Percentiles rank a stretch among this genome's conserved stretches.
phyloP scores from a whole-genome alignment of 208 protist genomes.

The Acanthamoeba lenticulata region DNA sequence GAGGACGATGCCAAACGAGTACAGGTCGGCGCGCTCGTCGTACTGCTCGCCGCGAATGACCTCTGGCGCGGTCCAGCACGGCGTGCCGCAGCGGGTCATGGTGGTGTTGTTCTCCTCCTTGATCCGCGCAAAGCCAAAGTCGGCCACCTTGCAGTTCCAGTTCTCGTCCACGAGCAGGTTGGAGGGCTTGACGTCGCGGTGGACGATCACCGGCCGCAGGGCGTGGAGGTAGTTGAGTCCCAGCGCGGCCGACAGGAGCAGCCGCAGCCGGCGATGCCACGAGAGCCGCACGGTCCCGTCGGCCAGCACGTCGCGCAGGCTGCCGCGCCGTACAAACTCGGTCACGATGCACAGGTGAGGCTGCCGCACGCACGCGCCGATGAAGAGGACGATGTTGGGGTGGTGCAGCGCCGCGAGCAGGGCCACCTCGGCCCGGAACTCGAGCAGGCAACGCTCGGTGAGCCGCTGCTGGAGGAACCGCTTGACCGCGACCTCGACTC shows the following conservation, averaged over 20 bases:
- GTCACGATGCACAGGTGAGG: not conserved
- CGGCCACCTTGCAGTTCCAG: not conserved
- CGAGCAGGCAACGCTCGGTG: not conserved
- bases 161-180: conserved; percentile 7
- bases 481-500: not conserved
- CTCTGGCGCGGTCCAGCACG: conserved; percentile 7
- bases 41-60: conserved; percentile 3
- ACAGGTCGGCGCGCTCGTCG: not conserved
- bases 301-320: not conserved
- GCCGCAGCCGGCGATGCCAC: not conserved
- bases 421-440: not conserved
- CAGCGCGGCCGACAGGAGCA: not conserved
- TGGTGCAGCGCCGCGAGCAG: not conserved
- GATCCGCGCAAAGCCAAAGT: conserved; percentile 2
- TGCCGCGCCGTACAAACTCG: not conserved
- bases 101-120: not conserved
- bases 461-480: not conserved
- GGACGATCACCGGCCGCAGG: not conserved
- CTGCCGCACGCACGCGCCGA: not conserved
- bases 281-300: not conserved
- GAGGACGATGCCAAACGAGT: not conserved
- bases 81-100: not conserved
- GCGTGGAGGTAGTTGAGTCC: conserved; percentile 7
- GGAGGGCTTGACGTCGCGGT: not conserved
- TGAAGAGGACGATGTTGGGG: conserved; percentile 20